Base-by-base conservation (phyloP, 257 asterid species). In the Capsicum baccatum region DNA sequence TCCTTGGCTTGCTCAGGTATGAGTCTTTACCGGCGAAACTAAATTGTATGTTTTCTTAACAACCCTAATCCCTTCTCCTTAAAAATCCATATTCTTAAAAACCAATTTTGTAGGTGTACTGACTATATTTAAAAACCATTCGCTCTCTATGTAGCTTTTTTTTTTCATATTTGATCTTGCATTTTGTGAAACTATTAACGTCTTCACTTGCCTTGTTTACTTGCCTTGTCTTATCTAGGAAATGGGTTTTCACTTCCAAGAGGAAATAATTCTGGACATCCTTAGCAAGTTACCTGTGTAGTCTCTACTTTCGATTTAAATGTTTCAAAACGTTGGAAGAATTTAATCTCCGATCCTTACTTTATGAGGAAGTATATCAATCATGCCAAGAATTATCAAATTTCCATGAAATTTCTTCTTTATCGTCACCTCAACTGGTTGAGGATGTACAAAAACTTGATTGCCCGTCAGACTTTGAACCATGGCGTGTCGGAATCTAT, bases 101-200 rank as follows among this genome's bases (percentile, higher is more conserved):
- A 26, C 33, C 33, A 26, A 26, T 26, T 26, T 26, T 26, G 33
- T 26, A 26, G 33, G 67, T 60, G 35, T 60, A 9, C 68, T 9
- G 10, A 15, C 21, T 19, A 6, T 62, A 62, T 37, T 50, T 3
- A 8, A 54, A 26, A 54, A 54, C 14, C 57, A 2, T 54, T 54
- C 11, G 5, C 15, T 63, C 37, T 2, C 37, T 14, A 13, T 26
- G 37, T 63, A 21, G 16, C 4, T 63, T 35, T 63, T 42, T 3
- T 10, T 64, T 26, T 64, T 64, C 71, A 64, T 64, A 64, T 64
- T 21, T 63, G 42, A 63, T 63, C 16, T 63, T 21, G 70, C 70
- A 15, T 54, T 54, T 54, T 11, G 54, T 54, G 57, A 54, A 57
- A 57, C 6, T 15, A 6, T 57, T 14, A 57, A 57, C 19, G 9